Percentiles rank a stretch among this genome's conserved stretches.
These are phyloP conservation scores for Fusarium cicatricum DNA, from an alignment of 2,329 filamentous ascomycete species.

Conservation along the genomic window DNA sequence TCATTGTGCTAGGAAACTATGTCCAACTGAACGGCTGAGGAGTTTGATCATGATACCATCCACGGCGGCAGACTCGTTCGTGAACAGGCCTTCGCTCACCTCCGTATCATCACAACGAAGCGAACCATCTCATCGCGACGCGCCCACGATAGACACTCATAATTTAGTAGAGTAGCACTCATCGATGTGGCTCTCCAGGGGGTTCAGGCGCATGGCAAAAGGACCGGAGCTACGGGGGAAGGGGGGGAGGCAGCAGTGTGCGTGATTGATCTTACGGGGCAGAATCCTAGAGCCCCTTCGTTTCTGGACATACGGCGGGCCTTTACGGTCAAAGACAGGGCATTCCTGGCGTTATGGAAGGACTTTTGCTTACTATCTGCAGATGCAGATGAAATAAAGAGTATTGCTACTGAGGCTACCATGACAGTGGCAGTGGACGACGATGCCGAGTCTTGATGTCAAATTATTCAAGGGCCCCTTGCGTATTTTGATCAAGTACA, in stretches of 20 bases:
- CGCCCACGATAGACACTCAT: constrained; percentile 24
- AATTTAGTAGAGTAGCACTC: constrained; percentile 12
- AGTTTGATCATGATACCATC: not conserved
- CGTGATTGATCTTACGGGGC: constrained; percentile 10
- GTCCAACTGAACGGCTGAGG: constrained; percentile 50
- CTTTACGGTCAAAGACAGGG: constrained; percentile 21
- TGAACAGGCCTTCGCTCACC: constrained; percentile 13
- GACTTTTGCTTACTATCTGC: constrained; percentile 23
- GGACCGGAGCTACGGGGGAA: not conserved
- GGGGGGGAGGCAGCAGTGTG: not conserved
- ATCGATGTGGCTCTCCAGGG: constrained; percentile 1
- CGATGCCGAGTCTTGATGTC: constrained; percentile 19
- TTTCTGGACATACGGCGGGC: constrained; percentile 28
- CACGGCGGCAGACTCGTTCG: not conserved
- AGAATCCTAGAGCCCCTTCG: constrained; percentile 2
- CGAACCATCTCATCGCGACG: constrained; percentile 15
- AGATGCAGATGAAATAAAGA: constrained; percentile 30
- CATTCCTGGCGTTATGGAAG: constrained; percentile 37
- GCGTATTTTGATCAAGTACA: too few species aligned
- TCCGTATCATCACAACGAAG: constrained; percentile 22
- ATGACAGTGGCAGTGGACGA: not conserved
- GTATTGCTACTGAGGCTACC: constrained; percentile 6
- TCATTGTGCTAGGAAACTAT: constrained; percentile 55
- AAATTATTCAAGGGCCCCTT: too few species aligned
- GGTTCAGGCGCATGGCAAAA: constrained; percentile 3